These are phyloP conservation scores for Russula foetens DNA, from an alignment of 768 basidiomycete species.

Conservation along the genomic window DNA sequence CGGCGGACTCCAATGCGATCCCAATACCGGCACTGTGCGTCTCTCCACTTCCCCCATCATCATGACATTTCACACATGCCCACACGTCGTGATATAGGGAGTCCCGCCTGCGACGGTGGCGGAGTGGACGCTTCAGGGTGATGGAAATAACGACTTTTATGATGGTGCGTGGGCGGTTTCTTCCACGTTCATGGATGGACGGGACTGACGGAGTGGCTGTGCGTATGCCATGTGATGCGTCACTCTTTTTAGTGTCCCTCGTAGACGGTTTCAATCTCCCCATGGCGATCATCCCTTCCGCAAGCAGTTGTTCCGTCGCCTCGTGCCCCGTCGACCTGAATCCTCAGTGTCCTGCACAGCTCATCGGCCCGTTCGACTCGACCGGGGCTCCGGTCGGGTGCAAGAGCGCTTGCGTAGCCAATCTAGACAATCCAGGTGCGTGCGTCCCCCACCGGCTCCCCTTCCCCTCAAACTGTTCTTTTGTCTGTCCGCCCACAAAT, in stretches of 20 bases:
- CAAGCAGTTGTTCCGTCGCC: constrained; percentile 22
- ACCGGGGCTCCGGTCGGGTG: constrained; percentile 53
- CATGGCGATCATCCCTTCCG: constrained; percentile 22
- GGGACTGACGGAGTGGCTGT: neutral
- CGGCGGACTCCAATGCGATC: constrained; percentile 24
- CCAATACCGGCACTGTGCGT: constrained; percentile 20
- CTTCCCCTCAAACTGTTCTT: neutral
- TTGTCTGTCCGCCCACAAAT: neutral
- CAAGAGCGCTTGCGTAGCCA: constrained; percentile 46
- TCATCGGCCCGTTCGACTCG: constrained; percentile 46
- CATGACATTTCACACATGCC: neutral
- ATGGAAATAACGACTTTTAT: constrained; percentile 44
- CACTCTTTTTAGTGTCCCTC: constrained; percentile 39
- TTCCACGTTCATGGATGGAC: no score
- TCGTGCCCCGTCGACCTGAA: constrained; percentile 24
- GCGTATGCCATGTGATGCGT: neutral
- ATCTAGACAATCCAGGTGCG: constrained; percentile 30
- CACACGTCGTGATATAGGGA: constrained; percentile 32
- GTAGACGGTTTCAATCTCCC: constrained; percentile 48
- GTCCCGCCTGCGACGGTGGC: constrained; percentile 65
- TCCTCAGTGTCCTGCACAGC: constrained; percentile 37
- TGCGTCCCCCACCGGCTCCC: neutral
- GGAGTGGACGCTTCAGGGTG: constrained; percentile 51
- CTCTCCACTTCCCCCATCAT: neutral
- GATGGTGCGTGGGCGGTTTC: constrained; percentile 35